Percentiles rank a stretch among this genome's conserved stretches.
These are phyloP conservation scores for Fomitopsis serialis DNA, from an alignment of 768 basidiomycete species.

Conservation along the genomic window DNA sequence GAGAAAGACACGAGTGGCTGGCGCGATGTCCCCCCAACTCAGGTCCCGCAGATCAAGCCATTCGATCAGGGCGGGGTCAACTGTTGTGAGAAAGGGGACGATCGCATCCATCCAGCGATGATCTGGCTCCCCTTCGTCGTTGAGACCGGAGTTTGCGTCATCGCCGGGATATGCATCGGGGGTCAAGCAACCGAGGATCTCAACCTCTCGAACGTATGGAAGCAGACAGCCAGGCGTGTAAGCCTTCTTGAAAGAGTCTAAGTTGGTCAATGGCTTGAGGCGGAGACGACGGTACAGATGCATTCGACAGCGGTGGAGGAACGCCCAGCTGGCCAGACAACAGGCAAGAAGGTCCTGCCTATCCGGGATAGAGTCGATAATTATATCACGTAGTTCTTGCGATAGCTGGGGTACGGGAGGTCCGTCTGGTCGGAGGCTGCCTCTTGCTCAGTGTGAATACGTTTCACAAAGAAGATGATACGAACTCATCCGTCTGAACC, in stretches of 20 bases:
- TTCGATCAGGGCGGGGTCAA: constrained; percentile 1
- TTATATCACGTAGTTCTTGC: background rate
- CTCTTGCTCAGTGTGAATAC: no score
- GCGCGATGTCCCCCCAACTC: constrained; percentile 6
- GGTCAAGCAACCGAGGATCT: background rate
- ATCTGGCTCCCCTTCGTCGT: background rate
- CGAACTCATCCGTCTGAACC: no score
- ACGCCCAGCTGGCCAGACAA: background rate
- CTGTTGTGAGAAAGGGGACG: background rate
- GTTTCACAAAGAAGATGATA: no score
- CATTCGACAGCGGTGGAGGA: background rate
- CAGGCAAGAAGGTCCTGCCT: background rate
- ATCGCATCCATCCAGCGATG: background rate
- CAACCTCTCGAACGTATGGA: constrained; percentile 1
- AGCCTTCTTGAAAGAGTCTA: background rate
- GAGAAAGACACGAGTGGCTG: background rate
- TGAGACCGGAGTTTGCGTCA: background rate
- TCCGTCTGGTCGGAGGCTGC: no score
- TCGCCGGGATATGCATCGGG: background rate
- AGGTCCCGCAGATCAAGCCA: constrained; percentile 3
- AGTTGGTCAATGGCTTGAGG: background rate
- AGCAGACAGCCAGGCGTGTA: background rate
- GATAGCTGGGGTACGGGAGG: background rate
- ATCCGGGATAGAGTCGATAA: background rate
- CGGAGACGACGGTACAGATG: background rate